Conservation (phyloP, 495 filamentous ascomycete genomes). For the Aspergillus bertholletiae region DNA sequence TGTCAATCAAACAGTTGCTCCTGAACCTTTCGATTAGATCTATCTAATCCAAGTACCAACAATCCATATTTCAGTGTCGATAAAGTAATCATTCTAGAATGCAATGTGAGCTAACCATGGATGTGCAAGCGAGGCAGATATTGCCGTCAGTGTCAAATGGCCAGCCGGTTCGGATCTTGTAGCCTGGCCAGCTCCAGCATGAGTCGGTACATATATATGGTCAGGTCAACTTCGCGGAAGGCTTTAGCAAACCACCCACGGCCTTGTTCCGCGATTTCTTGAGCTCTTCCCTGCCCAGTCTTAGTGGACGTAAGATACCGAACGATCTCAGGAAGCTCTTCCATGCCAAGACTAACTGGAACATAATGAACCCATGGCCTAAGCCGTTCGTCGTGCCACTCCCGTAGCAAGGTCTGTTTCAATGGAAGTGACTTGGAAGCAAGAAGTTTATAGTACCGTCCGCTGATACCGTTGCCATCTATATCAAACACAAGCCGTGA, state of each 20-base stretch:
- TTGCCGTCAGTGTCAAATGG: too few relatives aligned
- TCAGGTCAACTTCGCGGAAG: constrained; percentile 33
- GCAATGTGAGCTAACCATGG: too few relatives aligned
- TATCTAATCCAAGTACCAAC: too few relatives aligned
- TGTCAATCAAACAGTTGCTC: too few relatives aligned
- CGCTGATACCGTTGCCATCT: constrained; percentile 54
- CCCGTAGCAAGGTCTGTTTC: constrained; percentile 48
- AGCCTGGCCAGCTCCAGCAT: constrained; percentile 41
- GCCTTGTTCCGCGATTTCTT: constrained; percentile 39
- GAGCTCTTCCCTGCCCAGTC: constrained; percentile 27
- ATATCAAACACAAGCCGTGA: constrained; percentile 43
- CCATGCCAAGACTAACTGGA: constrained; percentile 40
- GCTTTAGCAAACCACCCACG: constrained; percentile 35
- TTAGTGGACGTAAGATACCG: constrained; percentile 32
- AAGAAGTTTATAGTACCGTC: constrained; percentile 48
- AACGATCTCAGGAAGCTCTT: constrained; percentile 44
- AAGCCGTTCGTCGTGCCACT: constrained; percentile 57
- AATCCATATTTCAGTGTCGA: too few relatives aligned
- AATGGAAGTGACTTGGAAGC: constrained; percentile 36
- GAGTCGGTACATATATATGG: constrained; percentile 38
- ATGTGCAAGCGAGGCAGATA: too few relatives aligned
- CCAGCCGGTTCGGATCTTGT: too few relatives aligned
- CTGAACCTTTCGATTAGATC: too few relatives aligned
- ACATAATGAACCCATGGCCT: constrained; percentile 55
- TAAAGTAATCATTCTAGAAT: too few relatives aligned